phyloP scores from a whole-genome alignment of 192 early-diverging fungal genomes.

The Spizellomyces punctatus region DNA sequence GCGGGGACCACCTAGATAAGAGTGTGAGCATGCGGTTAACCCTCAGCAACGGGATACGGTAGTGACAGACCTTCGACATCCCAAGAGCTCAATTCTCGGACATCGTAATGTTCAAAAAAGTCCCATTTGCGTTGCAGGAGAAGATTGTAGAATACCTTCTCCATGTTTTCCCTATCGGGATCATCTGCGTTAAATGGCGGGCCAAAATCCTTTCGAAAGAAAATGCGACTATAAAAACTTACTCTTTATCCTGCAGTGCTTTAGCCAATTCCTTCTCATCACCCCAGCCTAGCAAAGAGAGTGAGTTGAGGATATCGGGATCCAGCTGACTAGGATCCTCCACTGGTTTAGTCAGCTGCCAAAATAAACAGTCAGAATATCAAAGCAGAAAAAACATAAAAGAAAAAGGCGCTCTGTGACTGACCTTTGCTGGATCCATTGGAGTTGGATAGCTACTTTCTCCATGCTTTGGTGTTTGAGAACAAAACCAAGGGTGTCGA shows the following conservation, averaged over 20 bases:
- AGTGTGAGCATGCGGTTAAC: background rate
- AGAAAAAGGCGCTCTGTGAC: too few relatives aligned
- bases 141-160: constrained; percentile 61
- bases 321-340: constrained; percentile 40
- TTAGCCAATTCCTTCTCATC: constrained; percentile 36
- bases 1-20: constrained; percentile 28
- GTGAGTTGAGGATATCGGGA: constrained; percentile 47
- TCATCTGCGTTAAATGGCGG: background rate
- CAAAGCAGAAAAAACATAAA: too few relatives aligned
- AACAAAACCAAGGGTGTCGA: constrained; percentile 63
- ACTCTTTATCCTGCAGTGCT: constrained; percentile 37
- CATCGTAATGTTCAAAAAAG: constrained; percentile 53
- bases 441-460: constrained; percentile 10
- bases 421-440: constrained; percentile 16
- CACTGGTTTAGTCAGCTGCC: constrained; percentile 5
- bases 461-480: constrained; percentile 29
- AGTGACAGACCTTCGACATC: constrained; percentile 39
- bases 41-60: constrained; percentile 12
- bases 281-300: constrained; percentile 55
- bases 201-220: background rate
- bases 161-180: constrained; percentile 31
- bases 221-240: constrained; percentile 3
- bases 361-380: constrained; percentile 16
- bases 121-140: constrained; percentile 50
- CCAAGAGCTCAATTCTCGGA: constrained; percentile 23